Evolutionary conservation across 495 filamentous ascomycete genomes (phyloP).

Genomic region (Xylaria palmicola): DNA sequence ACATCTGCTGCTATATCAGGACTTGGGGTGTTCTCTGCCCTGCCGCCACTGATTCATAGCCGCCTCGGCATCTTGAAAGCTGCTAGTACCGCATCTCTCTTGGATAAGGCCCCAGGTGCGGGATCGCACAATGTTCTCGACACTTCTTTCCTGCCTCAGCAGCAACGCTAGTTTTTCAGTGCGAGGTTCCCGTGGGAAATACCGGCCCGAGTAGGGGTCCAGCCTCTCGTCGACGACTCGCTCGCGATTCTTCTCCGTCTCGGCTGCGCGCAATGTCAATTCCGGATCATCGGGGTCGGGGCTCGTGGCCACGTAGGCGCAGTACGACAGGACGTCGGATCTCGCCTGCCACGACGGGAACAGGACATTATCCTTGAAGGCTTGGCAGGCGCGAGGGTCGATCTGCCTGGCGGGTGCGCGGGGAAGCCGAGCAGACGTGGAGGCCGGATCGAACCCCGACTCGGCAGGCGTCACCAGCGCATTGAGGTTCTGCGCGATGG

Average conservation of each 20-base stretch:
- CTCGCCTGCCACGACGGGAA: conserved; percentile 88
- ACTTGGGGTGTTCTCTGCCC: conserved; percentile 14
- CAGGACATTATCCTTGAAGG: conserved; percentile 75
- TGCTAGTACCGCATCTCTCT: conserved; percentile 66
- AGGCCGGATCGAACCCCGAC: conserved; percentile 74
- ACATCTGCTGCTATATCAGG: conserved; percentile 7
- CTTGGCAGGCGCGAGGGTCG: conserved; percentile 58
- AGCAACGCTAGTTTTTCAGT: conserved; percentile 78
- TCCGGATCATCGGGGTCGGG: conserved; percentile 90
- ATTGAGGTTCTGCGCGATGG: conserved; percentile 90
- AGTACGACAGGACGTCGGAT: conserved; percentile 86
- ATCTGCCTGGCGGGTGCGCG: conserved; percentile 57
- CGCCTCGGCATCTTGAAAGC: conserved; percentile 57
- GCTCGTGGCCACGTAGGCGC: conserved; percentile 80
- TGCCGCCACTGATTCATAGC: conserved; percentile 54
- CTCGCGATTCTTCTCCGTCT: conserved; percentile 69
- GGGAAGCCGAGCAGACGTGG: conserved; percentile 56
- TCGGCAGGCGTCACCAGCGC: conserved; percentile 75
- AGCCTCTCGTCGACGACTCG: conserved; percentile 82
- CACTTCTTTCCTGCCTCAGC: conserved; percentile 77
- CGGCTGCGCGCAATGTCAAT: conserved; percentile 62
- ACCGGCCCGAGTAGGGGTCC: conserved; percentile 87
- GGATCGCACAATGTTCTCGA: conserved; percentile 82
- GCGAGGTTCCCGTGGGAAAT: conserved; percentile 77
- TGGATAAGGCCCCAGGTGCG: conserved; percentile 81